Evolutionary conservation across 129 eudicot species (phyloP), one percentile per base, ranked within the genome.

Genomic region (Helianthus tuberosus): DNA sequence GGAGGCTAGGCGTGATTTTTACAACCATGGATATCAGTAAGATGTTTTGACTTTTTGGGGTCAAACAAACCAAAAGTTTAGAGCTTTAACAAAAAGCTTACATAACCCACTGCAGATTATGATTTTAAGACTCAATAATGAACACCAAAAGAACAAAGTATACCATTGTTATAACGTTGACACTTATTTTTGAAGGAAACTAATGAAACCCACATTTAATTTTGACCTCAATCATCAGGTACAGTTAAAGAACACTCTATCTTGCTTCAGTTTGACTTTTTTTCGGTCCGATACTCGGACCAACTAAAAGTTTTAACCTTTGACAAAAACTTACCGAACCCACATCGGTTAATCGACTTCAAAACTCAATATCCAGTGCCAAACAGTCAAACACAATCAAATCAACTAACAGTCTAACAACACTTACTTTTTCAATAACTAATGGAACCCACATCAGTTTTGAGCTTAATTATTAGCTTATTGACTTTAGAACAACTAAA

Each of bases 311-410:
- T 47, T n/a, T 46, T 5, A 72, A 25, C 11, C 47, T 44, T 49
- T 49, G 52, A 32, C 62, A 12, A 62, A 63, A 62, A 62, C 41
- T 59, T 46, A 49, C 38, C 17, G 8, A 68, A 11, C 36, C 59
- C 68, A 54, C 66, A 53, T 54, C 55, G 57, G 43, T 55, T 55
- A 8, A 55, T 43, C 10, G 20, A 43, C 80, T 66, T 53, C 68
- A 53, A 54, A 54, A 41, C 66, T 52, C 36, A 62, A 68, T 68
- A 62, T 23, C 6, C 3, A 11, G 36, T 15, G 5, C 16, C 60
- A 46, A 71, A 71, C 55, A 71, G 36, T 32, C 36, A 32, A 32
- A 32, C 36, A 32, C 36, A 32, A 32, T 9, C 64, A 70, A 35
- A 29, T n/a, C 47, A 68, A 69, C 59, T 69, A 14, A 15, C 36